Percentiles rank a stretch among this genome's conserved stretches.
Evolutionary conservation across 805 yeast genomes (phyloP).

Genomic region (Candida morakotiae): DNA sequence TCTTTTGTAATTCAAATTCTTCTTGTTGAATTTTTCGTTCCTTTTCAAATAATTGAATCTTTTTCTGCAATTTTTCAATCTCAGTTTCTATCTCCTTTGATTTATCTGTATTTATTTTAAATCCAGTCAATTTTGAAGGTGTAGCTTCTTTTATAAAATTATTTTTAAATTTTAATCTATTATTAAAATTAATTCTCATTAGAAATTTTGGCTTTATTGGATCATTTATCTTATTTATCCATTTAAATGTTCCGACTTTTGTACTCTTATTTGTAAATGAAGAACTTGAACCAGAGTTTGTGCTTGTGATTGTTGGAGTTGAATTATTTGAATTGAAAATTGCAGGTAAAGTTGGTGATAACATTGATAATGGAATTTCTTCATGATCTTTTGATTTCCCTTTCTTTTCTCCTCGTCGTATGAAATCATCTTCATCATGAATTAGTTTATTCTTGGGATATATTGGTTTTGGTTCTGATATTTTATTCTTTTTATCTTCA

Average conservation of each 20-base stretch:
- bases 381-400: slow-evolving; percentile 17
- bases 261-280: slow-evolving; percentile 7
- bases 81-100: no score
- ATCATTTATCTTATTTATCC: slow-evolving; percentile 28
- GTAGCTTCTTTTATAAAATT: slow-evolving; percentile 2
- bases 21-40: background rate
- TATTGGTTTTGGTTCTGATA: slow-evolving; percentile 4
- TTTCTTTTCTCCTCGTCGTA: background rate
- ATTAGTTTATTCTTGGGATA: no score
- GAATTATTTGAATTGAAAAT: slow-evolving; percentile 12
- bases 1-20: background rate
- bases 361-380: slow-evolving; percentile 24
- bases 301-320: background rate
- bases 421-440: slow-evolving; percentile 1
- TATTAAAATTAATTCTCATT: slow-evolving; percentile 16
- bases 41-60: slow-evolving; percentile 1
- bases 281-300: background rate
- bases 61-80: background rate
- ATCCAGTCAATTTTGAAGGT: slow-evolving; percentile 10
- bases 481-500: background rate
- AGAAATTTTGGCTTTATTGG: slow-evolving; percentile 14
- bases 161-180: slow-evolving; percentile 14
- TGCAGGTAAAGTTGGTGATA: slow-evolving; percentile 32
- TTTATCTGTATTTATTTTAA: slow-evolving; percentile 6
- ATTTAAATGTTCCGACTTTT: slow-evolving; percentile 12